Evolutionary conservation across 2,329 filamentous ascomycete species (phyloP).

Genomic region (Sporothrix euskadiensis): DNA sequence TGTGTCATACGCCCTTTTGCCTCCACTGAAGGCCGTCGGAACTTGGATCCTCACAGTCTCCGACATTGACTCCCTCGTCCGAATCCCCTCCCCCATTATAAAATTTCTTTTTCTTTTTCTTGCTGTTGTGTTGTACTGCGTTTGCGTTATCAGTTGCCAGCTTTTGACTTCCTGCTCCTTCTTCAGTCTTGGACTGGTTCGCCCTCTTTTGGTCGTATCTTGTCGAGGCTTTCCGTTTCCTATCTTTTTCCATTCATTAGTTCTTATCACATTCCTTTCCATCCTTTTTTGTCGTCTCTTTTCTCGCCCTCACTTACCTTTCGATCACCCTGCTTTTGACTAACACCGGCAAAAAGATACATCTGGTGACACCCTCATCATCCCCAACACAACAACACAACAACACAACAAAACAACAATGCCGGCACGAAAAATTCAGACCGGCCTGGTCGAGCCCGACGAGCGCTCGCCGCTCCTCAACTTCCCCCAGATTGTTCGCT

Average conservation of each 20-base stretch:
- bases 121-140: not conserved
- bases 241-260: not conserved
- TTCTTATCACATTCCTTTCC: not conserved
- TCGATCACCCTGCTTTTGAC: not conserved
- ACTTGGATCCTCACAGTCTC: not conserved
- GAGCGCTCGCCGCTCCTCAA: conserved; percentile 29
- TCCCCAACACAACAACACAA: too few species aligned
- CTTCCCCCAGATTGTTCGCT: not conserved
- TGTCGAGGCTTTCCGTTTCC: too few species aligned
- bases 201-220: not conserved
- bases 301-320: not conserved
- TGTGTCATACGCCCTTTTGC: not conserved
- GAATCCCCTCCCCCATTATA: not conserved
- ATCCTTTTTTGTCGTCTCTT: not conserved
- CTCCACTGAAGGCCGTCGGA: not conserved
- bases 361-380: not conserved
- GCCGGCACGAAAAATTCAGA: not conserved
- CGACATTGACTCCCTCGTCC: not conserved
- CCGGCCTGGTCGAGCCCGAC: conserved; percentile 11
- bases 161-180: not conserved
- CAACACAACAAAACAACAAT: not conserved
- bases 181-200: not conserved
- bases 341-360: not conserved
- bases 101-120: not conserved
- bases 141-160: conserved; percentile 6